Conservation (phyloP, 345 rosid species). For the Eucalyptus melliodora region DNA sequence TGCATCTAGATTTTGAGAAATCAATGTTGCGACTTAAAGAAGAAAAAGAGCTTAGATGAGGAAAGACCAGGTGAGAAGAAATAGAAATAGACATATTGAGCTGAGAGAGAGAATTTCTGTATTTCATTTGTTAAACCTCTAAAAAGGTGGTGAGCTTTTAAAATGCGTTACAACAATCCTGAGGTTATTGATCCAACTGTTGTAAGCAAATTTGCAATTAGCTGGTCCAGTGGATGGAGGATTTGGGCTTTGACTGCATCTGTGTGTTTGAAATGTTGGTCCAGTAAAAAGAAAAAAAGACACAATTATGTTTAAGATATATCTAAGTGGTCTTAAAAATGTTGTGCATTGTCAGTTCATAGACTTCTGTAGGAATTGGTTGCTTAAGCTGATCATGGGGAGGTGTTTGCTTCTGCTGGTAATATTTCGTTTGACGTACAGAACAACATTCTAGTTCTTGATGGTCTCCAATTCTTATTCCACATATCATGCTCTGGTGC, state of each 20-base stretch:
- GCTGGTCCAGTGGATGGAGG: background rate
- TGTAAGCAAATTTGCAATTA: background rate
- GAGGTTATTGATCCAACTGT: background rate
- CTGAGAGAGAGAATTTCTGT: background rate
- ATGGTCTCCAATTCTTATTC: background rate
- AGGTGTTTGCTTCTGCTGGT: background rate
- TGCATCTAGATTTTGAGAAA: background rate
- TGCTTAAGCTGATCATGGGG: background rate
- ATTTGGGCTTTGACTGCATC: background rate
- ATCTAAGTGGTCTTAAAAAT: background rate
- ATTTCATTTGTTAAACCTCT: background rate
- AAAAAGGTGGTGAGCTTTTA: background rate
- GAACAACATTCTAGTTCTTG: background rate
- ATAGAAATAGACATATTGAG: background rate
- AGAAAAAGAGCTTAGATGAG: background rate
- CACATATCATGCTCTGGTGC: background rate
- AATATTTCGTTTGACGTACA: background rate
- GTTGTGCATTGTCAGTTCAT: background rate
- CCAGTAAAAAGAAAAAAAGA: background rate
- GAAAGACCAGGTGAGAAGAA: background rate
- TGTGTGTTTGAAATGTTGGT: background rate
- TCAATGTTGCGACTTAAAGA: background rate
- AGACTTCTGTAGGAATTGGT: background rate
- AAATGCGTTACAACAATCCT: background rate
- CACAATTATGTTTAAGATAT: background rate